Conservation (phyloP, 768 basidiomycete genomes). For the Leccinellum rugosiceps region DNA sequence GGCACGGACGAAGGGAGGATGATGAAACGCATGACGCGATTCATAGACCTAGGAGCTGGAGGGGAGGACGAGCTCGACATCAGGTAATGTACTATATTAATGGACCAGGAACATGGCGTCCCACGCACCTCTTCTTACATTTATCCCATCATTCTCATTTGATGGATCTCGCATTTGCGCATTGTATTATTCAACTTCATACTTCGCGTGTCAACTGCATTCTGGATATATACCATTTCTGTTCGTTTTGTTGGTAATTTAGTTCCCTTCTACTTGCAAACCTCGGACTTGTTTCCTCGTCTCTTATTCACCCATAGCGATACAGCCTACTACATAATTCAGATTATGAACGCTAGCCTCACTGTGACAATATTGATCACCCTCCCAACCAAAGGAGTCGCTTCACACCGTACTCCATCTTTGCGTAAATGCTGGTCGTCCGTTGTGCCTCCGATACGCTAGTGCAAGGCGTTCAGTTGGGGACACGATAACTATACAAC, state of each 20-base stretch:
- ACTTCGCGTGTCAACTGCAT: constrained; percentile 13
- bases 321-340: constrained; percentile 16
- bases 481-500: not conserved
- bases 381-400: constrained; percentile 84
- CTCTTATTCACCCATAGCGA: constrained; percentile 8
- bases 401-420: constrained; percentile 94
- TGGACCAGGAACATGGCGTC: constrained; percentile 15
- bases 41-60: constrained; percentile 61
- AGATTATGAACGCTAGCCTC: not conserved
- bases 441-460: constrained; percentile 81
- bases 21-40: constrained; percentile 75
- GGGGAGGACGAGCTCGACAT: constrained; percentile 29
- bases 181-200: constrained; percentile 19
- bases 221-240: constrained; percentile 22
- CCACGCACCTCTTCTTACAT: constrained; percentile 7
- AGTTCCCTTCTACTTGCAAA: constrained; percentile 2
- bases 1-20: constrained; percentile 45
- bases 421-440: constrained; percentile 82
- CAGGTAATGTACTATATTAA: constrained; percentile 27
- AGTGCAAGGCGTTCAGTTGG: constrained; percentile 5
- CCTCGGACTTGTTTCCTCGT: constrained; percentile 5
- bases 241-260: constrained; percentile 17
- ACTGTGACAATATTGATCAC: constrained; percentile 32
- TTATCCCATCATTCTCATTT: constrained; percentile 17
- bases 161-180: constrained; percentile 16